Evolutionary conservation across 208 protist species (phyloP), one percentile per base, ranked within the genome.

Genomic region (Acanthamoeba royreba): DNA sequence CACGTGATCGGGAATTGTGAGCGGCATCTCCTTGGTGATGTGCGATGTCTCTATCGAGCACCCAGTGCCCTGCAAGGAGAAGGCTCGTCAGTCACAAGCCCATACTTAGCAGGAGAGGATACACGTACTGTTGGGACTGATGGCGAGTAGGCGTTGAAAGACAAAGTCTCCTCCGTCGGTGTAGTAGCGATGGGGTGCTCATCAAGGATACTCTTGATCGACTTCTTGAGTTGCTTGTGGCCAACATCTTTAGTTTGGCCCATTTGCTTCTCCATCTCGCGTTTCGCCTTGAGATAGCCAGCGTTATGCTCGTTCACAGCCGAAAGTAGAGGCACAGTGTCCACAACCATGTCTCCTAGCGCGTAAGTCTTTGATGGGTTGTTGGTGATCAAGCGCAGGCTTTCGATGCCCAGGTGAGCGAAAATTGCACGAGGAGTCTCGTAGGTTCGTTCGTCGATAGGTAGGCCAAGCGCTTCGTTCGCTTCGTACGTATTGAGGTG

Each of bases 381-480:
- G 93, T 94, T 94, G 31, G 93, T 94, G 42, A 94, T 42, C 13
- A 94, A 38, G 33, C 87, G 42, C 45, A 94, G 38, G 25, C 53
- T 42, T 1, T 85, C 19, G 2, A 94, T 55, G 40, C 43, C 58
- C 22, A 94, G 93, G 9, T 58, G 52, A 28, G 0, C 19, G 9
- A 94, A 74, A 35, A 94, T 94, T 5, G 63, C 66, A 1, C n/a
- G 46, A 22, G 77, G 28, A 0, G 43, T 63, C 45, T 94, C 93
- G 66, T 92, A 94, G 28, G 25, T 93, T 0, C 93, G 46, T 47
- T 63, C 19, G 28, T 94, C 93, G 0, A 93, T 53, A 2, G 85
- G 55, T 1, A 94, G 35, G 1, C 93, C 93, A 8, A 94, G 88
- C 55, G 66, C 53, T 8, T 69, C 28, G 87, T 94, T 94, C 11